Evolutionary conservation across 164 flowering plant species (phyloP).

Genomic region (Platanus orientalis): DNA sequence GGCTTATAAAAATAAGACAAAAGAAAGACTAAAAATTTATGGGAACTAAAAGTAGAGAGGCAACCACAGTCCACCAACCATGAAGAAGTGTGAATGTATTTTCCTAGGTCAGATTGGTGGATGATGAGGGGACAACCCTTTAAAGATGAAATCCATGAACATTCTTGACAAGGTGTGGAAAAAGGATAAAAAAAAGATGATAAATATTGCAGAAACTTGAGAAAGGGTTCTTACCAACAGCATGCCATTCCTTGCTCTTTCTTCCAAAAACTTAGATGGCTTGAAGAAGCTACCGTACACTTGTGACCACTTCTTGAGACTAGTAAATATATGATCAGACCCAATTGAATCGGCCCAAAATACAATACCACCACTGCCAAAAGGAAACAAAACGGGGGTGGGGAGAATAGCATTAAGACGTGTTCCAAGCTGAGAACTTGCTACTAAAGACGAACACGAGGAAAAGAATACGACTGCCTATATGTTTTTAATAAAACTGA

Average conservation of each 20-base stretch:
- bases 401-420: not conserved
- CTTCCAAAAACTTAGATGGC: constrained; percentile 88
- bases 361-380: constrained; percentile 80
- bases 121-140: not conserved
- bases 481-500: not conserved
- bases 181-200: no score
- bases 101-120: not conserved
- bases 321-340: constrained; percentile 43
- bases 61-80: not conserved
- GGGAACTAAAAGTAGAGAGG: no score
- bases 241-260: constrained; percentile 71
- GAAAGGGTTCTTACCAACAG: constrained; percentile 54
- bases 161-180: no score
- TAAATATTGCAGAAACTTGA: not conserved
- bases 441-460: not conserved
- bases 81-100: not conserved
- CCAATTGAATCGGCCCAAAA: constrained; percentile 93
- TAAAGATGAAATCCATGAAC: no score
- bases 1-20: no score
- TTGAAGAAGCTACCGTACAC: constrained; percentile 63
- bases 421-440: not conserved
- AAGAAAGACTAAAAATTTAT: no score
- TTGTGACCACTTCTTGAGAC: constrained; percentile 77
- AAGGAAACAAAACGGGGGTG: not conserved
- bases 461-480: not conserved